Evolutionary conservation across 2,329 filamentous ascomycete genomes (phyloP), one percentile per base, ranked within the genome.

Genomic region (Setomelanomma holmii): DNA sequence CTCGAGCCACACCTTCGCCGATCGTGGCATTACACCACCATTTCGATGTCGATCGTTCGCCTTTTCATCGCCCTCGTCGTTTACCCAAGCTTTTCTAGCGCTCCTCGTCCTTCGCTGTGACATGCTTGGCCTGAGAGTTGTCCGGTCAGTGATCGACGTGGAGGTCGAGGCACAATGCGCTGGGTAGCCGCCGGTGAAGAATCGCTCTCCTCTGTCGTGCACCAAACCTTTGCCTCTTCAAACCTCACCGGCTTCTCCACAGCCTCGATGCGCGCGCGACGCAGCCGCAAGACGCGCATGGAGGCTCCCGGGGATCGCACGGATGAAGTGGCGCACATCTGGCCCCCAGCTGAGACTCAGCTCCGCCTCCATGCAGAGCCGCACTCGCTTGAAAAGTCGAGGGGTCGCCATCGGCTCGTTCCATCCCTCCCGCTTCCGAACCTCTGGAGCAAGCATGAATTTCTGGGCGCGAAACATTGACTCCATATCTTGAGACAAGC

Each of bases 321-420:
- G 55, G 53, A 42, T 63, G 57, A 61, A 50, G 56, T 63, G 61
- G 61, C 60, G 54, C 24, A 47, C 36, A 46, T 58, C 45, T 58
- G 50, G 58, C 58, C 58, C 58, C 58, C 52, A 56, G 20, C 40
- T 60, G 55, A 49, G 57, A 45, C 48, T 14, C 23, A 53, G 52
- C 60, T 64, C 57, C 58, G 60, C 60, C 53, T 57, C 44, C 34
- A 56, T 56, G 58, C 60, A 60, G 58, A 61, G 55, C 58, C 60
- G 54, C 60, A 58, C 39, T 46, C 48, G 55, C 54, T 43, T 56
- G 47, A 56, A 63, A 63, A 56, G 47, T 53, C 49, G 53, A 45
- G 34, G 40, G 36, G 35, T 33, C 53, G 34, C 40, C 45, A 44
- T 20, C 51, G 49, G 55, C 43, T 55, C 52, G 49, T 41, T 52